Percentiles rank a stretch among this genome's conserved stretches.
These are phyloP conservation scores for Mycosphaerella sp. DNA, from an alignment of 2,329 filamentous ascomycete genomes.

Conservation along the genomic window DNA sequence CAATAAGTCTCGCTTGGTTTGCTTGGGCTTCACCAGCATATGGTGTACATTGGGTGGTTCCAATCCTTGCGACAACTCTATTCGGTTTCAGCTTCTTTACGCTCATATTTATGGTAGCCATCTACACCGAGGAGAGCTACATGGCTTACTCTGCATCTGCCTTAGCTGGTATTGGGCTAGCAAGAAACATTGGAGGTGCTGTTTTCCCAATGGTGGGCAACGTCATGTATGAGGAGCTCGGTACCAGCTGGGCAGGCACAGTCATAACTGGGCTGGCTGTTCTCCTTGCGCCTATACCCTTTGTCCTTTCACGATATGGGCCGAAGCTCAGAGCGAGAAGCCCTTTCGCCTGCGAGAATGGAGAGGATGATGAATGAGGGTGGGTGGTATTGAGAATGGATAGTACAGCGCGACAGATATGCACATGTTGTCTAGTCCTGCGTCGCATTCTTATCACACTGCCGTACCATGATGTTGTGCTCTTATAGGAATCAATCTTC, in stretches of 20 bases:
- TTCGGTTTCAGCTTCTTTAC: constrained; percentile 49
- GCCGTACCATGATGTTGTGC: too few species aligned
- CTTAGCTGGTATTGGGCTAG: constrained; percentile 38
- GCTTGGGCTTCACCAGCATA: constrained; percentile 36
- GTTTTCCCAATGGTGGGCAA: constrained; percentile 38
- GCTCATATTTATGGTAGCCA: constrained; percentile 47
- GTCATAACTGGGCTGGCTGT: constrained; percentile 37
- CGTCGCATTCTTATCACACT: background rate
- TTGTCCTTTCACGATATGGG: constrained; percentile 33
- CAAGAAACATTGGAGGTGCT: constrained; percentile 37
- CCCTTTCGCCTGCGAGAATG: constrained; percentile 37
- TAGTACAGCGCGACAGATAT: background rate
- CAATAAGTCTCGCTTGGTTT: constrained; percentile 39
- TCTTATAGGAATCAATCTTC: too few species aligned
- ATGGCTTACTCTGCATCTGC: constrained; percentile 40
- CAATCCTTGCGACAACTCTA: constrained; percentile 45
- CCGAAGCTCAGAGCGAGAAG: constrained; percentile 34
- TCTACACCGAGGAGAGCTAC: constrained; percentile 47
- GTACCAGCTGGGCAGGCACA: constrained; percentile 37
- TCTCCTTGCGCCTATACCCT: constrained; percentile 21
- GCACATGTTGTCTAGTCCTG: background rate
- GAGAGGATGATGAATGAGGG: constrained; percentile 27
- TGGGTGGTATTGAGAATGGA: too few species aligned
- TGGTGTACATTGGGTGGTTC: constrained; percentile 35
- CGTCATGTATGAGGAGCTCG: constrained; percentile 36